A percentile compares a stretch with the other conserved stretches of the same genome.
These are phyloP conservation scores for Cryptosporidium canis DNA, from an alignment of 169 alveolate genomes.

Conservation along the genomic window DNA sequence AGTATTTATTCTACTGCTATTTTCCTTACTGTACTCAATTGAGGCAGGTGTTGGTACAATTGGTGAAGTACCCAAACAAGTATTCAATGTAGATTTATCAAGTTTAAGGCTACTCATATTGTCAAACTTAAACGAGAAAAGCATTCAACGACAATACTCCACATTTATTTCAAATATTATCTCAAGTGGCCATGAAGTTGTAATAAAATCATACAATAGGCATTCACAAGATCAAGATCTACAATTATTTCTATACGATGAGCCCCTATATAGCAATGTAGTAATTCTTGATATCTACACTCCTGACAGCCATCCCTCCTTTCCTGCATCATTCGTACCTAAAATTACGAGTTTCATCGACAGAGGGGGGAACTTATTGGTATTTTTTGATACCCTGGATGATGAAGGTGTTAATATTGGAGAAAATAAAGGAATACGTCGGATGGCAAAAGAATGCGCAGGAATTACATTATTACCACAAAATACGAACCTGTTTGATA, in stretches of 20 bases:
- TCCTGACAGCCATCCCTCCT: slow-evolving; percentile 2
- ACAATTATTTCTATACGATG: slow-evolving; percentile 4
- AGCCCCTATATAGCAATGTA: slow-evolving; percentile 10
- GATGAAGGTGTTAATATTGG: neutral
- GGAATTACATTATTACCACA: slow-evolving; percentile 41
- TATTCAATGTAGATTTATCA: neutral
- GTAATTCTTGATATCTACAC: slow-evolving; percentile 17
- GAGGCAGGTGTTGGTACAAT: neutral
- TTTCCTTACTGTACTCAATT: neutral
- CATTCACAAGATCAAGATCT: neutral
- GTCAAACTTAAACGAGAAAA: slow-evolving; percentile 37
- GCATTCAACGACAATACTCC: neutral
- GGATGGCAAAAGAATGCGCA: slow-evolving; percentile 62
- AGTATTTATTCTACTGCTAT: neutral
- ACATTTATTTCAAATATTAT: slow-evolving; percentile 1
- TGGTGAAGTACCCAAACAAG: neutral
- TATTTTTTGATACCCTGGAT: slow-evolving; percentile 42
- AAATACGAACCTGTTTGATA: slow-evolving; percentile 25
- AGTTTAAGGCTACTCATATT: neutral
- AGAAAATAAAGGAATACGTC: neutral
- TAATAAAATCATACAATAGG: slow-evolving; percentile 1
- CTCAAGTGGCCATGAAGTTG: slow-evolving; percentile 20
- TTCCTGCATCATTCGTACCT: neutral
- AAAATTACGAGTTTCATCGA: slow-evolving; percentile 28
- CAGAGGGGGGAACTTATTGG: slow-evolving; percentile 30